Percentiles rank a stretch among this genome's conserved stretches.
Evolutionary conservation across 306 rosid genomes (phyloP).

Genomic region (Carpinus viminea): DNA sequence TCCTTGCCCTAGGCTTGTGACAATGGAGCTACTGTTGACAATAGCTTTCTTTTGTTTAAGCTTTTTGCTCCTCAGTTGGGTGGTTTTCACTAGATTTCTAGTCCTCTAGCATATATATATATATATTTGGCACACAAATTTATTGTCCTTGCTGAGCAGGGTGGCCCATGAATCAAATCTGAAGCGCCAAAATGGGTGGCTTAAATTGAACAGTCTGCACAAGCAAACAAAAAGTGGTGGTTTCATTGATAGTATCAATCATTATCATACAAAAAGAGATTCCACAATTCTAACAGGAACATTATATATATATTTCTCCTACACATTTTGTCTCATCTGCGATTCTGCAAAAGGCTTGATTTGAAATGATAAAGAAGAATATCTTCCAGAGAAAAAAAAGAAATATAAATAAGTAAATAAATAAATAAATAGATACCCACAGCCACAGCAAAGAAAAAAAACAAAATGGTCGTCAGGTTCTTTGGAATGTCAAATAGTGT

Average conservation of each 20-base stretch:
- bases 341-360: background rate
- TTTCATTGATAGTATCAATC: constrained; percentile 18
- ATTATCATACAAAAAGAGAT: background rate
- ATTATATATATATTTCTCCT: background rate
- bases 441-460: no score
- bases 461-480: background rate
- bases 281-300: background rate
- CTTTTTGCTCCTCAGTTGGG: constrained; percentile 38
- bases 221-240: constrained; percentile 13
- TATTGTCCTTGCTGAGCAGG: background rate
- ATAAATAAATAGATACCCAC: background rate
- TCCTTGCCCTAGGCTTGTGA: constrained; percentile 41
- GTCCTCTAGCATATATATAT: constrained; percentile 38
- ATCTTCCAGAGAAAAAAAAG: background rate
- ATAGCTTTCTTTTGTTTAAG: constrained; percentile 41
- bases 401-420: no score
- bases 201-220: constrained; percentile 12
- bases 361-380: background rate
- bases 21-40: constrained; percentile 37
- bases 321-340: constrained; percentile 4
- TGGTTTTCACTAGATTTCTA: constrained; percentile 33
- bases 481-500: background rate
- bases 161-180: constrained; percentile 16
- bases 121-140: background rate
- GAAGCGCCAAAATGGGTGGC: constrained; percentile 2